A percentile compares a stretch with the other conserved stretches of the same genome.
These are phyloP conservation scores for Gossypium trilobum DNA, from an alignment of 441 rosid species.

Conservation along the genomic window DNA sequence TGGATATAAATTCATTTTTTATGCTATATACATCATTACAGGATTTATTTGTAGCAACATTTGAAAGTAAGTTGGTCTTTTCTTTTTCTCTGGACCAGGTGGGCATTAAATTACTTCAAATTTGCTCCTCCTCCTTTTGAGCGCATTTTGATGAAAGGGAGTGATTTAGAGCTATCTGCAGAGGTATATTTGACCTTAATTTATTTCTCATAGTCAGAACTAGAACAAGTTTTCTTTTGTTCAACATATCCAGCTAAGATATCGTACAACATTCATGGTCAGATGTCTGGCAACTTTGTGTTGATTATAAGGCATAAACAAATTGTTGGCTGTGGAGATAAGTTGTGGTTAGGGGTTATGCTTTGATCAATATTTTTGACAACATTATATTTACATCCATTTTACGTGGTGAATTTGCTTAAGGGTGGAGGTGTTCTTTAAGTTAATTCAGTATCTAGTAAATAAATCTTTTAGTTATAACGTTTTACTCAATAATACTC, in stretches of 20 bases:
- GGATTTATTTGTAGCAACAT: neutral
- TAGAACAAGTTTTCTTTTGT: neutral
- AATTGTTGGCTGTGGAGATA: neutral
- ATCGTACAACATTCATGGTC: neutral
- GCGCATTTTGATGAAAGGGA: constrained; percentile 41
- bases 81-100: constrained; percentile 41
- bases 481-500: neutral
- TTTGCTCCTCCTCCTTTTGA: constrained; percentile 78
- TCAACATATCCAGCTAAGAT: neutral
- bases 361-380: neutral
- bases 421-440: neutral
- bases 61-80: neutral
- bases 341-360: neutral
- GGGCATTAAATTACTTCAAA: constrained; percentile 56
- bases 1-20: neutral
- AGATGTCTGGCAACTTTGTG: neutral
- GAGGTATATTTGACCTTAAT: constrained; percentile 32
- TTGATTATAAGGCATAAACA: neutral
- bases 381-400: neutral
- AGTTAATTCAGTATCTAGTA: neutral
- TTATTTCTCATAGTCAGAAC: neutral
- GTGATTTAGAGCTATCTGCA: constrained; percentile 20
- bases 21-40: neutral
- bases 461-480: neutral
- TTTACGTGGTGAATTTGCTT: neutral